A percentile compares a stretch with the other conserved stretches of the same genome.
phyloP scores from a whole-genome alignment of 306 rosid genomes.

The Mimosa pudica region DNA sequence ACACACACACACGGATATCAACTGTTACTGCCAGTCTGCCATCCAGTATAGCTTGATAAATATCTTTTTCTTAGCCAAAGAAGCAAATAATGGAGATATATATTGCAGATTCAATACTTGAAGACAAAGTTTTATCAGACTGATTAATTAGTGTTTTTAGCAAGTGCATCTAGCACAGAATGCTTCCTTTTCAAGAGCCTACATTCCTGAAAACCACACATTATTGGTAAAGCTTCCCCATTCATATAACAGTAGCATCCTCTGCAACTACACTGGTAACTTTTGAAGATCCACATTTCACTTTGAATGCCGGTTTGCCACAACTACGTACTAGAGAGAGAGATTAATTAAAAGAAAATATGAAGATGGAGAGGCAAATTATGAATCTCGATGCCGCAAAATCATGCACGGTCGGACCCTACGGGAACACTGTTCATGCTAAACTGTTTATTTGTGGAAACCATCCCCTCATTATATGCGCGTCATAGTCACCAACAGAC shows the following conservation, averaged over 20 bases:
- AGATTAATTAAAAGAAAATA: constrained; percentile 36
- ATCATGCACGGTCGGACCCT: constrained; percentile 50
- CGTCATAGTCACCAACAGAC: constrained; percentile 23
- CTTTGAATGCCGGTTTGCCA: constrained; percentile 20
- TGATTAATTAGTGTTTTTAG: not conserved
- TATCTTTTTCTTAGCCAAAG: not conserved
- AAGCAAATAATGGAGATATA: not conserved
- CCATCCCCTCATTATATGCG: not conserved
- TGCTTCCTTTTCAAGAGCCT: too few relatives aligned
- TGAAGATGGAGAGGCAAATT: constrained; percentile 8
- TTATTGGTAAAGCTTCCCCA: too few relatives aligned
- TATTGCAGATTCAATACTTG: not conserved
- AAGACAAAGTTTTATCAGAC: not conserved
- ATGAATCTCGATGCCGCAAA: constrained; percentile 61
- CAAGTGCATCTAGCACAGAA: not conserved
- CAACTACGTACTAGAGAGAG: constrained; percentile 23
- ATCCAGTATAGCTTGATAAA: not conserved
- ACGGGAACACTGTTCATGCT: constrained; percentile 47
- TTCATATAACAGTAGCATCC: not conserved
- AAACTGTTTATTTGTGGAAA: constrained; percentile 25
- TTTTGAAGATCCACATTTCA: not conserved
- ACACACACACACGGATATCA: too few relatives aligned
- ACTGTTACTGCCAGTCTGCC: not conserved
- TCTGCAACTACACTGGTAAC: not conserved
- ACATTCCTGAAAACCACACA: too few relatives aligned